phyloP scores from a whole-genome alignment of 345 rosid genomes.

The Bruguiera sexangula region DNA sequence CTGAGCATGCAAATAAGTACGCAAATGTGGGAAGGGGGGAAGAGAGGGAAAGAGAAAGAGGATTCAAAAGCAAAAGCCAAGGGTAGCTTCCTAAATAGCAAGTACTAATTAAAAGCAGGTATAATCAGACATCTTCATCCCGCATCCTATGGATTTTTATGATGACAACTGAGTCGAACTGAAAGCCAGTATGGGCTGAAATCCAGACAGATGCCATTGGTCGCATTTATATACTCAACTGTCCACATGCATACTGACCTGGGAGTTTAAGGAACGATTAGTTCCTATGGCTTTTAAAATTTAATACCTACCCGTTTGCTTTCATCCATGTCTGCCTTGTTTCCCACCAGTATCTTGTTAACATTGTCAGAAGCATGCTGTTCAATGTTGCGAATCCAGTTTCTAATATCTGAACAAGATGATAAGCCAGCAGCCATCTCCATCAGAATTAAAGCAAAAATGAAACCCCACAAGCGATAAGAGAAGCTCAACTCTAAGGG shows the following conservation, averaged over 20 bases:
- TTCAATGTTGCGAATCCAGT: slow-evolving; percentile 66
- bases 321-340: slow-evolving; percentile 72
- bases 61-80: background rate
- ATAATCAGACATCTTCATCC: background rate
- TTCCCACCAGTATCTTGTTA: slow-evolving; percentile 60
- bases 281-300: background rate
- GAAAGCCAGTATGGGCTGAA: background rate
- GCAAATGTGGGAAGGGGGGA: background rate
- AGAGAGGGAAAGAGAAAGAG: background rate
- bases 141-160: background rate
- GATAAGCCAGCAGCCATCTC: background rate
- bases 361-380: slow-evolving; percentile 65
- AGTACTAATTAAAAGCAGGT: no score
- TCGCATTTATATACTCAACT: background rate
- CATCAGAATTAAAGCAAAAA: background rate
- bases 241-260: background rate
- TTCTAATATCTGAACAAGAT: slow-evolving; percentile 41
- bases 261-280: background rate
- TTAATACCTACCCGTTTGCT: slow-evolving; percentile 52
- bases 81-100: no score
- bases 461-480: background rate
- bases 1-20: background rate
- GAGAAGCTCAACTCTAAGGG: background rate
- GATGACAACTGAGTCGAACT: background rate
- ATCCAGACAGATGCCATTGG: background rate